Percentiles rank a stretch among this genome's conserved stretches.
phyloP scores from a whole-genome alignment of 2,329 filamentous ascomycete genomes.

The Fusarium xyrophilum region DNA sequence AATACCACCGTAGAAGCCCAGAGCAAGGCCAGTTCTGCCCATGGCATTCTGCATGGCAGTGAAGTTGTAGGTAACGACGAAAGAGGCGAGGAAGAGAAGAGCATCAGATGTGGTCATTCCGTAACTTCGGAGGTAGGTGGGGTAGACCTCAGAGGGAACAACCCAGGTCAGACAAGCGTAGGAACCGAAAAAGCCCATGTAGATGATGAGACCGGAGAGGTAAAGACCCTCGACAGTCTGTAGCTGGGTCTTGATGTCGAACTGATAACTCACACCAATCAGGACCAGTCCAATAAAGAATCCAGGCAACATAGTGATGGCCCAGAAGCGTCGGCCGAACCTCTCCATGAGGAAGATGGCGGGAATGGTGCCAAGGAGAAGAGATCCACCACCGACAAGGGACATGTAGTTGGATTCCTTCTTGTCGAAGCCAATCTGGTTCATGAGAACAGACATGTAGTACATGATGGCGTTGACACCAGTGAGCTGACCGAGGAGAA shows the following conservation, averaged over 20 bases:
- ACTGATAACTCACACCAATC: constrained; percentile 69
- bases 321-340: constrained; percentile 77
- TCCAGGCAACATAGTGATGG: constrained; percentile 72
- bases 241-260: constrained; percentile 55
- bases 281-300: constrained; percentile 74
- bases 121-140: constrained; percentile 74
- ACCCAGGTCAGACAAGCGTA: constrained; percentile 72
- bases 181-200: constrained; percentile 72
- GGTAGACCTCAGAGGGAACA: constrained; percentile 72
- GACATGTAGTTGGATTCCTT: constrained; percentile 75
- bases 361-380: constrained; percentile 72
- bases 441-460: constrained; percentile 74
- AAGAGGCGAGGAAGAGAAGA: constrained; percentile 73
- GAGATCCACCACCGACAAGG: constrained; percentile 71
- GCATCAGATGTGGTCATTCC: constrained; percentile 76
- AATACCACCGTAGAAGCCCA: constrained; percentile 79
- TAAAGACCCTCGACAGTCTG: constrained; percentile 65
- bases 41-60: constrained; percentile 73
- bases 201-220: constrained; percentile 70
- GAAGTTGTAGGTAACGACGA: constrained; percentile 80
- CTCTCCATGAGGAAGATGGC: constrained; percentile 75
- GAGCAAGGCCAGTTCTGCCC: constrained; percentile 67
- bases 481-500: constrained; percentile 73
- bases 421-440: constrained; percentile 69
- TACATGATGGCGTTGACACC: constrained; percentile 75